Conservation (phyloP, 495 filamentous ascomycete species). For the Xylaria nigripes region DNA sequence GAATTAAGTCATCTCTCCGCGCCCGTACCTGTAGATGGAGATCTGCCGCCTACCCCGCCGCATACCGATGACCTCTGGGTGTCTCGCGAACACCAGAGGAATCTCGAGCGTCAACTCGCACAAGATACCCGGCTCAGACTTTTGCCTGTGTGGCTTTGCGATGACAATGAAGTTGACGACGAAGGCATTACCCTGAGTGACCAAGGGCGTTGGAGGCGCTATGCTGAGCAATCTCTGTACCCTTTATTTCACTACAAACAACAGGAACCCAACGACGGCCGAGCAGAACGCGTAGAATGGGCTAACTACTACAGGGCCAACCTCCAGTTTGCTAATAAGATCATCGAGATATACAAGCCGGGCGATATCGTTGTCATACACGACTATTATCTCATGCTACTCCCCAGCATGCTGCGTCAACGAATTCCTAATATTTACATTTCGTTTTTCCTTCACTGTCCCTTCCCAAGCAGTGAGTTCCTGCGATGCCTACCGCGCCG, state of each 20-base stretch:
- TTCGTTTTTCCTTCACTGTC: conserved; percentile 84
- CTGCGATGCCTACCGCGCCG: conserved; percentile 74
- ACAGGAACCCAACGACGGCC: conserved; percentile 77
- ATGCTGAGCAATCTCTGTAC: conserved; percentile 83
- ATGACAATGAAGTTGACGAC: conserved; percentile 54
- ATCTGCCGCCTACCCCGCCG: conserved; percentile 44
- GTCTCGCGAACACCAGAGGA: conserved; percentile 53
- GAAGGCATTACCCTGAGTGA: conserved; percentile 64
- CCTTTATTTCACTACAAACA: conserved; percentile 90
- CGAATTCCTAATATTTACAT: conserved; percentile 76
- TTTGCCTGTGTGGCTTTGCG: conserved; percentile 76
- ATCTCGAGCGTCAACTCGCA: conserved; percentile 59
- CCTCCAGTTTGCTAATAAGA: conserved; percentile 76
- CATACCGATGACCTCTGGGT: conserved; percentile 58
- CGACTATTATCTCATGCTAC: conserved; percentile 81
- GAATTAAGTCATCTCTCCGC: conserved; percentile 55
- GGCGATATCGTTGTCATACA: conserved; percentile 88
- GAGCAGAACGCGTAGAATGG: conserved; percentile 74
- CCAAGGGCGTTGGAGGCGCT: conserved; percentile 74
- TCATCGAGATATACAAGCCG: conserved; percentile 74
- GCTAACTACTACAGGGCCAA: conserved; percentile 83
- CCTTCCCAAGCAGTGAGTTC: conserved; percentile 92
- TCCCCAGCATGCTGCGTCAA: conserved; percentile 78
- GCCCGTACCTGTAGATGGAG: conserved; percentile 61
- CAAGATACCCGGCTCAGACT: conserved; percentile 57